These are phyloP conservation scores for Pleurotus sapidus DNA, from an alignment of 768 basidiomycete genomes.

Conservation along the genomic window DNA sequence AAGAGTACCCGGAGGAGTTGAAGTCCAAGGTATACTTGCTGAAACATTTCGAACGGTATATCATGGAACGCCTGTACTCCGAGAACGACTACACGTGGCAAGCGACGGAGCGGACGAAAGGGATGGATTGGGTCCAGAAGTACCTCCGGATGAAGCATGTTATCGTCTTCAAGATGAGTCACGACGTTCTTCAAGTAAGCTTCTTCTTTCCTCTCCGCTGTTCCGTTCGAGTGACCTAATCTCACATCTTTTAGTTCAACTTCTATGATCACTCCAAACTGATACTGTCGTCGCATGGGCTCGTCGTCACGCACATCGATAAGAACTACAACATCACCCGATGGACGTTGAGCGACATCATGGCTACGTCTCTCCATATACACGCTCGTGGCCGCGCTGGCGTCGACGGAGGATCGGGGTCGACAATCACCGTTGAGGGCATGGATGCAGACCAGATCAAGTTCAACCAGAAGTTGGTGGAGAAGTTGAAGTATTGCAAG, in stretches of 20 bases:
- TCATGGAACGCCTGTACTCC: slow-evolving; percentile 85
- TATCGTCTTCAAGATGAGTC: slow-evolving; percentile 94
- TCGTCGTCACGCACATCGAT: slow-evolving; percentile 86
- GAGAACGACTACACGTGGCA: slow-evolving; percentile 82
- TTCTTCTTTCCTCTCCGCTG: slow-evolving; percentile 3
- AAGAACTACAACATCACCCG: slow-evolving; percentile 79
- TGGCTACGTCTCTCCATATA: slow-evolving; percentile 50
- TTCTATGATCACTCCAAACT: slow-evolving; percentile 98
- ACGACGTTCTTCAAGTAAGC: slow-evolving; percentile 89
- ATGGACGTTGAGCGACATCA: slow-evolving; percentile 68
- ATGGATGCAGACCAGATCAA: slow-evolving; percentile 56
- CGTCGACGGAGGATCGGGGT: slow-evolving; percentile 6
- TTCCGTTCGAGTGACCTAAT: neutral
- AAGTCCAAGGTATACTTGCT: slow-evolving; percentile 90
- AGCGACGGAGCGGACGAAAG: slow-evolving; percentile 63
- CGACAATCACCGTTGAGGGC: slow-evolving; percentile 16
- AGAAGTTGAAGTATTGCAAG: slow-evolving; percentile 84
- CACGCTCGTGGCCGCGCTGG: slow-evolving; percentile 7
- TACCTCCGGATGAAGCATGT: slow-evolving; percentile 97
- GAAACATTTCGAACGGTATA: slow-evolving; percentile 92
- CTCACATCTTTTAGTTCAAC: slow-evolving; percentile 71
- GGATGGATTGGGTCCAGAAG: slow-evolving; percentile 95
- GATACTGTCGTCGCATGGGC: slow-evolving; percentile 78
- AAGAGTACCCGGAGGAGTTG: slow-evolving; percentile 75
- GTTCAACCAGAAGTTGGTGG: slow-evolving; percentile 61